Evolutionary conservation across 805 yeast species (phyloP), one percentile per base, ranked within the genome.

Genomic region (Candida golubevii): DNA sequence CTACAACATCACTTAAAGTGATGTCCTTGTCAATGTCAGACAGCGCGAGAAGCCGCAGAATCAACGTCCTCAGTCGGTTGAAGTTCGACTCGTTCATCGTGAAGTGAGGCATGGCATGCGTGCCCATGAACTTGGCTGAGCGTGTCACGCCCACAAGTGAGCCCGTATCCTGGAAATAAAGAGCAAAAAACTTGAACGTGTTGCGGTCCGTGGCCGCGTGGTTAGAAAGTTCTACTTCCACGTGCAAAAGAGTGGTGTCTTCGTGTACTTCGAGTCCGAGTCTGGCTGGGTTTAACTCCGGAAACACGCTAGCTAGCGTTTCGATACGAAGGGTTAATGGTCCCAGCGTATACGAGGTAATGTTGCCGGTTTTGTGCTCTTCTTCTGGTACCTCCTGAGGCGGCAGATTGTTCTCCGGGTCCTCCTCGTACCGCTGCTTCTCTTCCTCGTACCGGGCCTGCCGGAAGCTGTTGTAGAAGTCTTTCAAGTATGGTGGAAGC

Each of bases 161-260:
- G 0, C 95, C 95, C 1, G 79, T 65, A 15, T 74, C 71, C 48
- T 84, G 82, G 56, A 83, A 87, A 58, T 83, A 84, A 1, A 82
- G 72, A 0, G 89, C 90, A 23, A 66, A 64, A 9, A 86, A 64
- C 5, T 70, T 67, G 14, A 88, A 51, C 1, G 60, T 57, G 56
- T 82, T 80, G 43, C 66, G 69, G 29, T 78, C 72, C 7, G 65
- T 56, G 48, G 83, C 86, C 4, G 65, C 63, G 15, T 55, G 44
- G 57, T 82, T 83, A 23, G 57, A 59, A 9, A 77, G 29, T 18
- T 42, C 50, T 4, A 72, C 28, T 4, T 44, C 48, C 12, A 74
- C 39, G 4, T 50, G 48, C 5, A 75, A 68, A 10, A 63, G 39
- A 1, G 71, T 61, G 2, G 77, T 67, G 44, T 67, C 67, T 6